Evolutionary conservation across 306 rosid genomes (phyloP).

Genomic region (Vachellia pachyceras): DNA sequence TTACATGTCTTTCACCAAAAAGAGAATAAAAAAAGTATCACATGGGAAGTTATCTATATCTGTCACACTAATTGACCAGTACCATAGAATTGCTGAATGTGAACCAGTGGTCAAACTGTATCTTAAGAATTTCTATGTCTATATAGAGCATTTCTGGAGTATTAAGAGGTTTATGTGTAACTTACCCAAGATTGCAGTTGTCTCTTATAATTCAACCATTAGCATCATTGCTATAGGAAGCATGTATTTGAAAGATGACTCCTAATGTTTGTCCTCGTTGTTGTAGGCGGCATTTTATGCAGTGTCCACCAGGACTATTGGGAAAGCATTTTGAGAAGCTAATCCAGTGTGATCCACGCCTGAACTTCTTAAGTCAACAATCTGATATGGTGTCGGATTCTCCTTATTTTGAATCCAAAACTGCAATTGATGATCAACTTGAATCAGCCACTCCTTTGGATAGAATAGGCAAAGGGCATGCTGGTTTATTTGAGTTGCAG

Average conservation of each 20-base stretch:
- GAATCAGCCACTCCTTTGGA: conserved; percentile 48
- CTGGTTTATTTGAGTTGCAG: conserved; percentile 51
- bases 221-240: neutral
- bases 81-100: neutral
- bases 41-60: neutral
- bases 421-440: conserved; percentile 44
- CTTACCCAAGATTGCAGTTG: neutral
- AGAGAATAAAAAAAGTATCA: neutral
- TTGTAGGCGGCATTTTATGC: conserved; percentile 69
- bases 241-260: neutral
- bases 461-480: conserved; percentile 47
- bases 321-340: conserved; percentile 89
- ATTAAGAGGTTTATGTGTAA: neutral
- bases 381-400: conserved; percentile 67
- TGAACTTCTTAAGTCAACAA: conserved; percentile 69
- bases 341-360: conserved; percentile 84
- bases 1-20: neutral
- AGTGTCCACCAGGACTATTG: conserved; percentile 67
- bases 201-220: neutral
- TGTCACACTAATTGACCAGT: neutral
- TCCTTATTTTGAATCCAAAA: conserved; percentile 69
- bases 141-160: neutral
- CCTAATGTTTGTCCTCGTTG: conserved; percentile 29
- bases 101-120: neutral
- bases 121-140: neutral